Evolutionary conservation across 176 grass and related monocot species (phyloP).

Genomic region (Juncus effusus): DNA sequence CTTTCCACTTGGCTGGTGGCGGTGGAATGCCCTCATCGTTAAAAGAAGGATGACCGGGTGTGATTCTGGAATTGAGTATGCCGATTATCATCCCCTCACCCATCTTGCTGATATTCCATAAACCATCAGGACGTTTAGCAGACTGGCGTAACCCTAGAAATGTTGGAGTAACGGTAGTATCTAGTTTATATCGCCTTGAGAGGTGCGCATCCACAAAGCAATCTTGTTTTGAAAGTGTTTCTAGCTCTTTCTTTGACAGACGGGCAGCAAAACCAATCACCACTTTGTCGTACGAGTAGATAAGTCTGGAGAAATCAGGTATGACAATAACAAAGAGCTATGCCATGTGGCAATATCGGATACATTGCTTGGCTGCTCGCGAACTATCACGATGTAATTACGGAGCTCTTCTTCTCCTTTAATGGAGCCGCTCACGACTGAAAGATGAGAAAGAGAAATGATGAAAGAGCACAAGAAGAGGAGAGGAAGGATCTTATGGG

Average conservation of each 20-base stretch:
- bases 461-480: no score
- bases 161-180: constrained; percentile 50
- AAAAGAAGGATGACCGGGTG: neutral
- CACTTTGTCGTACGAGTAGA: constrained; percentile 50
- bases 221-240: constrained; percentile 27
- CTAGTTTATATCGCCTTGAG: constrained; percentile 29
- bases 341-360: constrained; percentile 2
- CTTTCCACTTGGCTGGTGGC: constrained; percentile 33
- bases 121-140: no score
- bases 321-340: constrained; percentile 13
- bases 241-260: constrained; percentile 34
- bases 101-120: constrained; percentile 7
- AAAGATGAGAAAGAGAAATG: no score
- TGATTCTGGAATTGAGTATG: constrained; percentile 7
- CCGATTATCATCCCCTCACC: constrained; percentile 28
- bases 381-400: no score
- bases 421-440: no score
- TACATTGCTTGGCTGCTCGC: no score
- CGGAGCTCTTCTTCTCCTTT: no score
- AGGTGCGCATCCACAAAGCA: constrained; percentile 53
- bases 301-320: neutral
- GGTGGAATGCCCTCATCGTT: constrained; percentile 10
- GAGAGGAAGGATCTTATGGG: no score
- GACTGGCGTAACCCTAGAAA: constrained; percentile 37
- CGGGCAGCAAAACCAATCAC: constrained; percentile 42